These are phyloP conservation scores for Haematococcus sp. DNA, from an alignment of 139 green algal genomes.

Conservation along the genomic window DNA sequence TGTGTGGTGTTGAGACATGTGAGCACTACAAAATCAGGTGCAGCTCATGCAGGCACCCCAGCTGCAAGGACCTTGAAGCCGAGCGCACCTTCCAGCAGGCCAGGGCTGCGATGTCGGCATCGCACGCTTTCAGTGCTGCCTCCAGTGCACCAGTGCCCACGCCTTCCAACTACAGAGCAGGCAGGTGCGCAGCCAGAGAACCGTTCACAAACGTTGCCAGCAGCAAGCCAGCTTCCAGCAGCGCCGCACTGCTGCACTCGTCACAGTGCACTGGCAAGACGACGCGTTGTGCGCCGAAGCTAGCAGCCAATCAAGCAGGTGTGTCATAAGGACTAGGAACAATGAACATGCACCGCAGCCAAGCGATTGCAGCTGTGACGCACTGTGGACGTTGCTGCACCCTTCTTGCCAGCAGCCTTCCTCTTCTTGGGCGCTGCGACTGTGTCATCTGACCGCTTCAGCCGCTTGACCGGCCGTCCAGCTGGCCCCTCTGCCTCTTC, in stretches of 20 bases:
- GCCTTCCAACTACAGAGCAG: constrained; percentile 56
- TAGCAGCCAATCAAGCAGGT: no score
- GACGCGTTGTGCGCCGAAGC: no score
- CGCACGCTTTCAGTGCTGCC: constrained; percentile 45
- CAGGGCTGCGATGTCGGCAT: constrained; percentile 42
- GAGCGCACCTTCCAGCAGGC: background rate
- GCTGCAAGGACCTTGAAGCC: no score
- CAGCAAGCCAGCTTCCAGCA: no score
- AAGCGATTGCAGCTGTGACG: no score
- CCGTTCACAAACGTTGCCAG: background rate
- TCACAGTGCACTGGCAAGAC: background rate
- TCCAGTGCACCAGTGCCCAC: constrained; percentile 69
- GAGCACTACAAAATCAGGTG: background rate
- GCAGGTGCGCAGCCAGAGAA: no score
- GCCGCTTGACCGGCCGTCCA: background rate
- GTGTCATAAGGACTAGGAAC: no score
- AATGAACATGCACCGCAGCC: background rate
- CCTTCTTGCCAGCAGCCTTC: background rate
- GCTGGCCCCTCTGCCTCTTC: background rate
- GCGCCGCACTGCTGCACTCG: background rate
- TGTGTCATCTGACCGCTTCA: constrained; percentile 4
- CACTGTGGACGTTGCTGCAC: background rate
- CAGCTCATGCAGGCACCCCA: no score
- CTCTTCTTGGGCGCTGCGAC: background rate
- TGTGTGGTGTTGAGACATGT: no score